Evolutionary conservation across 192 early-diverging fungal species (phyloP).

Genomic region (Thoreauomyces humboldtii): DNA sequence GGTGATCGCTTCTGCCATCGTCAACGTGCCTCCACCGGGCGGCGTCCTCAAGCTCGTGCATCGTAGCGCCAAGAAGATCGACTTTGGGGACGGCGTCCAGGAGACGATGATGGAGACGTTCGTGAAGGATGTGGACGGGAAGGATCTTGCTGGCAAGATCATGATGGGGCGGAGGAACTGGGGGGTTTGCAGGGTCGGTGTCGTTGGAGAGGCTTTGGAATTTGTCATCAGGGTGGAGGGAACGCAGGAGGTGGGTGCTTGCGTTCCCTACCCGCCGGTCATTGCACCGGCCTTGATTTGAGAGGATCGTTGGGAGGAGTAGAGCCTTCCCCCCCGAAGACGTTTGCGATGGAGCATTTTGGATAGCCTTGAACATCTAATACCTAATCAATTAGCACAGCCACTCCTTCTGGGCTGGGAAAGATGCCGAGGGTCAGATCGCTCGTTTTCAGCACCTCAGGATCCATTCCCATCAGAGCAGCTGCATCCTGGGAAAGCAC

Average conservation of each 20-base stretch:
- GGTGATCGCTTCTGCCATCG: slow-evolving; percentile 76
- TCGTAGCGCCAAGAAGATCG: slow-evolving; percentile 51
- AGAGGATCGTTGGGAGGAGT: background rate
- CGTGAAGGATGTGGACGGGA: slow-evolving; percentile 65
- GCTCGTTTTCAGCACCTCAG: background rate
- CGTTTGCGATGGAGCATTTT: background rate
- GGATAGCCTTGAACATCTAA: background rate
- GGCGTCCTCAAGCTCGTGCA: slow-evolving; percentile 68
- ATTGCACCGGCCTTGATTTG: background rate
- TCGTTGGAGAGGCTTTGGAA: slow-evolving; percentile 28
- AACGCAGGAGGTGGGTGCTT: background rate
- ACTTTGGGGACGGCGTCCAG: slow-evolving; percentile 57
- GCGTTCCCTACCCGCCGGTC: slow-evolving; percentile 11
- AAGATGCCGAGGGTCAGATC: background rate
- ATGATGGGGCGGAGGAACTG: slow-evolving; percentile 58
- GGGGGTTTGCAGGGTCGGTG: background rate
- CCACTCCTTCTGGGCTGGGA: background rate
- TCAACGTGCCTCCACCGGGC: slow-evolving; percentile 62
- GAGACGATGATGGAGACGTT: slow-evolving; percentile 77
- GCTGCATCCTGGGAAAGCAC: background rate
- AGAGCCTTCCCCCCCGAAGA: background rate
- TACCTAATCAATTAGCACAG: background rate
- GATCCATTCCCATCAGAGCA: background rate
- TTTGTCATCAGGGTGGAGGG: slow-evolving; percentile 8
- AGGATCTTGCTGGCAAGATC: slow-evolving; percentile 46